A percentile compares a stretch with the other conserved stretches of the same genome.
These are phyloP conservation scores for Chaetomiaceae sp. DNA, from an alignment of 2,329 filamentous ascomycete genomes.

Conservation along the genomic window DNA sequence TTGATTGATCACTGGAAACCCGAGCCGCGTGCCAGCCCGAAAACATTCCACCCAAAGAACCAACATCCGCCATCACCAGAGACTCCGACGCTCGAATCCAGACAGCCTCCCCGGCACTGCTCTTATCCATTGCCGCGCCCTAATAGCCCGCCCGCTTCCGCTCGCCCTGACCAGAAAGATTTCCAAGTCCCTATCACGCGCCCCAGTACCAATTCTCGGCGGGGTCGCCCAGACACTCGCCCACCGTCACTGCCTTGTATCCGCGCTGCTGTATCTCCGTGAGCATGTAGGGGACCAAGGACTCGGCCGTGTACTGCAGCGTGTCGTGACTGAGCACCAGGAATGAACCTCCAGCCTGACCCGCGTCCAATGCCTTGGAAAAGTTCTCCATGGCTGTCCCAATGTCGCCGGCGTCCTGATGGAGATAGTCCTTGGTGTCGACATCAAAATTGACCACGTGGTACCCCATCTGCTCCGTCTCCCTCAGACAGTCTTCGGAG, in stretches of 20 bases:
- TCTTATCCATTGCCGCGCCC: too few species aligned
- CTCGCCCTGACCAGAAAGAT: neutral
- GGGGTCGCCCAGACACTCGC: slow-evolving; percentile 52
- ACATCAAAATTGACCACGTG: slow-evolving; percentile 46
- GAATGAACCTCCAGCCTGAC: slow-evolving; percentile 33
- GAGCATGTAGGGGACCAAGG: slow-evolving; percentile 39
- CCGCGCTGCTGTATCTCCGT: slow-evolving; percentile 37
- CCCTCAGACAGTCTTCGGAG: slow-evolving; percentile 17
- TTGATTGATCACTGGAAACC: neutral
- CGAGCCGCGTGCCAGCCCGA: neutral
- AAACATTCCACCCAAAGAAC: neutral
- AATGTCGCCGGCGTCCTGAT: slow-evolving; percentile 37
- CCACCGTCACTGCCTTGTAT: slow-evolving; percentile 48
- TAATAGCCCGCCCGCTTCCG: neutral
- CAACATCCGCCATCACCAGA: neutral
- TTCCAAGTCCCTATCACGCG: neutral
- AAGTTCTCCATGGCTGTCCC: slow-evolving; percentile 42
- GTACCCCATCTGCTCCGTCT: slow-evolving; percentile 33
- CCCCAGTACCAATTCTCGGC: slow-evolving; percentile 22
- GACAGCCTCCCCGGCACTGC: neutral
- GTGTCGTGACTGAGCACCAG: slow-evolving; percentile 42
- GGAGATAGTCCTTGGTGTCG: slow-evolving; percentile 47
- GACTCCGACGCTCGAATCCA: neutral
- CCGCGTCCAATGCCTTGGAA: slow-evolving; percentile 30
- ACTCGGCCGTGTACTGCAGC: slow-evolving; percentile 32